Conservation (phyloP, 176 grass and related monocot genomes). For the Avena eriantha region DNA sequence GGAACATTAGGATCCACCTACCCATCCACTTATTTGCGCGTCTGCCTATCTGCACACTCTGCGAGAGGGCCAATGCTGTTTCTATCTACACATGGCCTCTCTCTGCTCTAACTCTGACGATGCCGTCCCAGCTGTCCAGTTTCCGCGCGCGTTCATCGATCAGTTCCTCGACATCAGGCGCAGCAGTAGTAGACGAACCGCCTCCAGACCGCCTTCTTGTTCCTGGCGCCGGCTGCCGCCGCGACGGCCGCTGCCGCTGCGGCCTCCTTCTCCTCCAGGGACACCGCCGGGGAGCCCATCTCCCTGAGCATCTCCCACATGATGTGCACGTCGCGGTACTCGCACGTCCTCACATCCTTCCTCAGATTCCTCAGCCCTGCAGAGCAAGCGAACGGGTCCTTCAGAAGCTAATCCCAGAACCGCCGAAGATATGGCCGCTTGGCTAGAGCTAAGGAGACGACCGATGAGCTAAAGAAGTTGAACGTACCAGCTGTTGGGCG, state of each 20-base stretch:
- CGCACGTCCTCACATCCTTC: slow-evolving; percentile 93
- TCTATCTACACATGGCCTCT: slow-evolving; percentile 11
- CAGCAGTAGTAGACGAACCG: slow-evolving; percentile 68
- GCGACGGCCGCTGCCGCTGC: slow-evolving; percentile 42
- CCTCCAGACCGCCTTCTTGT: slow-evolving; percentile 54
- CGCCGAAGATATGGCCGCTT: background rate
- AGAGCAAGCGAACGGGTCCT: background rate
- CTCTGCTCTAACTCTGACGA: background rate
- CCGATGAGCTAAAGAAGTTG: background rate
- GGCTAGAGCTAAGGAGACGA: background rate
- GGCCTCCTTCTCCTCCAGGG: slow-evolving; percentile 52
- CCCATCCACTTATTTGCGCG: background rate
- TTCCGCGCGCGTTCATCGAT: background rate
- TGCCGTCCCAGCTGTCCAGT: too few relatives aligned
- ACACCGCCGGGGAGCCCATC: slow-evolving; percentile 43
- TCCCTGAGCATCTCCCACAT: slow-evolving; percentile 90
- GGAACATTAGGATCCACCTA: background rate
- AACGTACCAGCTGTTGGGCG: slow-evolving; percentile 59
- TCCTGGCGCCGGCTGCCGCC: slow-evolving; percentile 51
- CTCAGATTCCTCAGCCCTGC: slow-evolving; percentile 74
- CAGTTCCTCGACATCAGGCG: slow-evolving; percentile 33
- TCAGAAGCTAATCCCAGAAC: slow-evolving; percentile 11
- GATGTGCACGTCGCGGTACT: slow-evolving; percentile 85
- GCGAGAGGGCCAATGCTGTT: background rate
- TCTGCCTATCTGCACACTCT: background rate